These are phyloP conservation scores for Solanum habrochaites DNA, from an alignment of 257 asterid species.

Conservation along the genomic window DNA sequence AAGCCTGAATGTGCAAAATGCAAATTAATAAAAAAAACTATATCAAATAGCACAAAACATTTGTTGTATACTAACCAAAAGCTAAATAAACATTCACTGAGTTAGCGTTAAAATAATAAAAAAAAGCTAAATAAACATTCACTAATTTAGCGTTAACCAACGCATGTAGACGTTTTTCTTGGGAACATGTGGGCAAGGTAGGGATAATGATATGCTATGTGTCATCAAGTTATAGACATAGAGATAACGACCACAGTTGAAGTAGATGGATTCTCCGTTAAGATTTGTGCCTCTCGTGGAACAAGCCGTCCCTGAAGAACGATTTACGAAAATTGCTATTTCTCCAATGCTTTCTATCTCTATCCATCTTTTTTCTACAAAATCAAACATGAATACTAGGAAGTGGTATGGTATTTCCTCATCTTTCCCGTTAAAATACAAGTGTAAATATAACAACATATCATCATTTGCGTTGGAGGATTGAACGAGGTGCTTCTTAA, in stretches of 20 bases:
- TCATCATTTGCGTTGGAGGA: not conserved
- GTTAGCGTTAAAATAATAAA: too few relatives aligned
- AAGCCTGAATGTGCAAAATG: too few relatives aligned
- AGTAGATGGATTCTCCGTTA: not conserved
- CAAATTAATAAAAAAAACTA: too few relatives aligned
- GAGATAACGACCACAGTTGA: not conserved
- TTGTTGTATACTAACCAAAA: too few relatives aligned
- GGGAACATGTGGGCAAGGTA: not conserved
- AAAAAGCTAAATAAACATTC: not conserved
- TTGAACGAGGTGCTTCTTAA: not conserved
- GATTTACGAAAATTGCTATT: not conserved
- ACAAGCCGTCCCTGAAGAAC: too few relatives aligned
- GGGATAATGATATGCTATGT: not conserved
- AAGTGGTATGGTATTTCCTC: not conserved
- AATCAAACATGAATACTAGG: not conserved
- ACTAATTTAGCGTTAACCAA: not conserved
- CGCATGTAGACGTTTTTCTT: not conserved
- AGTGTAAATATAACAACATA: not conserved
- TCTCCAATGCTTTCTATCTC: not conserved
- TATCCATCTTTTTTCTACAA: not conserved
- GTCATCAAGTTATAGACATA: not conserved
- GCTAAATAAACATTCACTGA: too few relatives aligned
- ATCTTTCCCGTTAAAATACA: not conserved
- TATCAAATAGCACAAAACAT: too few relatives aligned
- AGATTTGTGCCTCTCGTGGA: not conserved